Evolutionary conservation across 2,329 filamentous ascomycete species (phyloP).

Genomic region (Neobulgaria alba): DNA sequence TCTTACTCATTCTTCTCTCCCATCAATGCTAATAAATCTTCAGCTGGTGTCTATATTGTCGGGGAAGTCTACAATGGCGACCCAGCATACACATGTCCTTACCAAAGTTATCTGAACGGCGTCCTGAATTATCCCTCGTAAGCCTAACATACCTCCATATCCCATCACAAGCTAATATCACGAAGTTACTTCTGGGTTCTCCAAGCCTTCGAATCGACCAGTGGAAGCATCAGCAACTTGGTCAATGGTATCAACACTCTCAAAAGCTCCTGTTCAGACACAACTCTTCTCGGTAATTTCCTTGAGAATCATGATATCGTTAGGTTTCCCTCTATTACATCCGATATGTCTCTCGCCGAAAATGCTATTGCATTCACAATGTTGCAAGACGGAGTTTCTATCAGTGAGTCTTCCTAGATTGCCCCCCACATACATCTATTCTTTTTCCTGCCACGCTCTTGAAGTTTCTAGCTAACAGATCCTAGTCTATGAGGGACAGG

Average conservation of each 20-base stretch:
- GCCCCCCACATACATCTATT: background rate
- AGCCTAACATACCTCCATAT: constrained; percentile 3
- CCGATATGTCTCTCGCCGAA: constrained; percentile 29
- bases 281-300: constrained; percentile 34
- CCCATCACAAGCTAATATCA: background rate
- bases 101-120: constrained; percentile 46
- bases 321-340: constrained; percentile 20
- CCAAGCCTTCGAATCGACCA: constrained; percentile 22
- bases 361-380: constrained; percentile 43
- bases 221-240: constrained; percentile 24
- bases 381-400: constrained; percentile 42
- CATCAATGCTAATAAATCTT: background rate
- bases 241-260: constrained; percentile 24
- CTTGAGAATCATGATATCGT: constrained; percentile 30
- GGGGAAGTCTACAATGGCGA: constrained; percentile 52
- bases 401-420: constrained; percentile 24
- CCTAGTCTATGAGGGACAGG: constrained; percentile 42
- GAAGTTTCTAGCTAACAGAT: background rate
- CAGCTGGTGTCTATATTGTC: constrained; percentile 49
- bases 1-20: constrained; percentile 24
- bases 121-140: constrained; percentile 52
- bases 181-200: constrained; percentile 22
- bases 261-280: constrained; percentile 26
- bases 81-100: constrained; percentile 44
- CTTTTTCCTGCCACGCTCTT: background rate